Evolutionary conservation across 139 green algal species (phyloP).

Genomic region (Chloropicon primus): DNA sequence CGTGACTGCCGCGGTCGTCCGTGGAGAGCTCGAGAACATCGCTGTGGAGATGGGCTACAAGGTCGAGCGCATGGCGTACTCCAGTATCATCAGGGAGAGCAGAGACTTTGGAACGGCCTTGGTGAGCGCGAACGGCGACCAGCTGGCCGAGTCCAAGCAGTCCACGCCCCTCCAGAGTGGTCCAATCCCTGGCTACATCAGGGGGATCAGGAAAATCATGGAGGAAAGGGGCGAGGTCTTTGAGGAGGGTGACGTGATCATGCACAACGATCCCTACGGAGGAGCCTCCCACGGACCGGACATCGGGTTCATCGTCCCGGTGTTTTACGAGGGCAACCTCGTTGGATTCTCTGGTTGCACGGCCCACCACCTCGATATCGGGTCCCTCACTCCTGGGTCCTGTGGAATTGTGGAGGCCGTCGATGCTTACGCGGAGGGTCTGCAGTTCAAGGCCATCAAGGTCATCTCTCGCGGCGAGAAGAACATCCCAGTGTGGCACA

Average conservation of each 20-base stretch:
- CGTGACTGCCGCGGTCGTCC: not conserved
- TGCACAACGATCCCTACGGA: not conserved
- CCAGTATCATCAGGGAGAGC: not conserved
- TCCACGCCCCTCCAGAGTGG: not conserved
- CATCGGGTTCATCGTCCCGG: not conserved
- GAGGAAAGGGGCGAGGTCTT: not conserved
- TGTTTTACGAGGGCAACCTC: not conserved
- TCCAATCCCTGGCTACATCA: not conserved
- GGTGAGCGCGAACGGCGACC: not conserved
- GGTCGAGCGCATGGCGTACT: not conserved
- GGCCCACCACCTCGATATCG: not conserved
- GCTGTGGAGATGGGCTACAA: not conserved
- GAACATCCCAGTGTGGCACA: not conserved
- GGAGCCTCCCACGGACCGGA: not conserved
- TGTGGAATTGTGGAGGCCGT: not conserved
- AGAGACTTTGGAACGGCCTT: not conserved
- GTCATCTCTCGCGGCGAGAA: not conserved
- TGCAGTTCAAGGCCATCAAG: not conserved
- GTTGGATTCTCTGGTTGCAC: not conserved
- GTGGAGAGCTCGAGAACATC: not conserved
- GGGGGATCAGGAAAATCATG: not conserved
- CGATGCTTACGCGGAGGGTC: not conserved
- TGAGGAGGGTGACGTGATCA: not conserved
- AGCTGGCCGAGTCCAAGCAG: not conserved
- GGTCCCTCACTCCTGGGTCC: not conserved